These are phyloP conservation scores for Peterozyma toletana DNA, from an alignment of 805 yeast species.

Conservation along the genomic window DNA sequence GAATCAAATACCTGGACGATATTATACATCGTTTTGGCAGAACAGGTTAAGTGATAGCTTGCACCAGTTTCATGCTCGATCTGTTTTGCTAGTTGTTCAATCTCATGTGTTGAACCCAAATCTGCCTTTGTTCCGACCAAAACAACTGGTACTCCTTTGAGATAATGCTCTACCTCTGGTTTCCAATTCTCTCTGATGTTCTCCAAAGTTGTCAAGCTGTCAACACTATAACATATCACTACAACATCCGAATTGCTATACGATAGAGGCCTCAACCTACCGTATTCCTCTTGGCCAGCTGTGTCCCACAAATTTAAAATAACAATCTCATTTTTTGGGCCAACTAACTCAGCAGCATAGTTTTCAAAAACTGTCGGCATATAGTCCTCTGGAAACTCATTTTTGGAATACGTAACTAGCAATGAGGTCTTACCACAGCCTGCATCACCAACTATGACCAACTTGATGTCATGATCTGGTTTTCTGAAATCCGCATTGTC, in stretches of 20 bases:
- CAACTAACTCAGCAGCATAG: constrained; percentile 50
- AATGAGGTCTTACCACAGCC: constrained; percentile 88
- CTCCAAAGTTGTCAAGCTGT: constrained; percentile 52
- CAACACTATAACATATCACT: constrained; percentile 69
- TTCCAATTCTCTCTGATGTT: constrained; percentile 80
- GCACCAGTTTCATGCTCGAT: constrained; percentile 45
- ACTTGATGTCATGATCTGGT: constrained; percentile 17
- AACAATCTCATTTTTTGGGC: constrained; percentile 40
- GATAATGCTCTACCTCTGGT: constrained; percentile 79
- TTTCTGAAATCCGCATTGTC: constrained; percentile 2
- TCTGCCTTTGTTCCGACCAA: constrained; percentile 84
- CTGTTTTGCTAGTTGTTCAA: constrained; percentile 12
- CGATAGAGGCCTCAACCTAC: constrained; percentile 67
- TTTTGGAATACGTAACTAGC: constrained; percentile 49
- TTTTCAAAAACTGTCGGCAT: constrained; percentile 84
- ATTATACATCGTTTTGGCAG: constrained; percentile 65
- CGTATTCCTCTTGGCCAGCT: constrained; percentile 86
- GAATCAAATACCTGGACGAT: constrained; percentile 61
- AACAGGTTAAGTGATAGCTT: constrained; percentile 67
- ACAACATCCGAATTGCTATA: constrained; percentile 76
- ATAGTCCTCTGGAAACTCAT: constrained; percentile 62
- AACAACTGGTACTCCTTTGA: constrained; percentile 71
- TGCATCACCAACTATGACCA: constrained; percentile 83
- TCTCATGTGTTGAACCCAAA: constrained; percentile 23
- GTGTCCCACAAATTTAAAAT: constrained; percentile 84